Evolutionary conservation across 495 filamentous ascomycete genomes (phyloP).

Genomic region (Penicillium dipodomyicola): DNA sequence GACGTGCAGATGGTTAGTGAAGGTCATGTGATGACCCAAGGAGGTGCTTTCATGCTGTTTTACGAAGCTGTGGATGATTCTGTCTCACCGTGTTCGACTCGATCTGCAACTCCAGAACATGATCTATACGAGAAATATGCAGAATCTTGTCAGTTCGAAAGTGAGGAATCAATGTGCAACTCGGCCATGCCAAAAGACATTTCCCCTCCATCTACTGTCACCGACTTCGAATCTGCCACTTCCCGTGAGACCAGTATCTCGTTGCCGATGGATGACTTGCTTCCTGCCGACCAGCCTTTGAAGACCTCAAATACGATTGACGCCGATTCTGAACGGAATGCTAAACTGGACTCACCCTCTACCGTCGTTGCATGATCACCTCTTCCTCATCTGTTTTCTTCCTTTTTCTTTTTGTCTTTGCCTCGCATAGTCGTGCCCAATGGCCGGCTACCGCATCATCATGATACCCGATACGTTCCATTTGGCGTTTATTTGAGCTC

Average conservation of each 20-base stretch:
- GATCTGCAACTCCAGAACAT: neutral
- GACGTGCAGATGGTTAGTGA: constrained; percentile 73
- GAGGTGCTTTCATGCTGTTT: constrained; percentile 96
- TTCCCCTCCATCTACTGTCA: constrained; percentile 33
- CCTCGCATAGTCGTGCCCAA: constrained; percentile 6
- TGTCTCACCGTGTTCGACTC: neutral
- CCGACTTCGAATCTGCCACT: constrained; percentile 30
- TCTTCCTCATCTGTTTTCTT: constrained; percentile 1
- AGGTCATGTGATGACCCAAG: constrained; percentile 67
- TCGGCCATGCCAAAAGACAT: constrained; percentile 30
- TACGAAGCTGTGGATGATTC: constrained; percentile 60
- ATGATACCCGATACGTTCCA: constrained; percentile 28
- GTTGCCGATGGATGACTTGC: constrained; percentile 14
- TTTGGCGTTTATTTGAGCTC: constrained; percentile 17
- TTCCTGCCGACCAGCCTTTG: neutral
- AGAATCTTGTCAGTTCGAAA: constrained; percentile 13
- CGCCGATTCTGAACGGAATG: neutral
- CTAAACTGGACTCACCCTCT: constrained; percentile 5
- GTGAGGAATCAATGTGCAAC: constrained; percentile 24
- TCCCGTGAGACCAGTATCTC: constrained; percentile 39
- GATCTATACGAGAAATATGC: neutral
- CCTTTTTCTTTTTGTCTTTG: constrained; percentile 7
- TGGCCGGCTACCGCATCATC: constrained; percentile 15
- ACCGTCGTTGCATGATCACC: constrained; percentile 12
- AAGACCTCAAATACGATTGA: constrained; percentile 8